phyloP scores from a whole-genome alignment of 2,329 filamentous ascomycete species.

The Hypomyces rosellus region DNA sequence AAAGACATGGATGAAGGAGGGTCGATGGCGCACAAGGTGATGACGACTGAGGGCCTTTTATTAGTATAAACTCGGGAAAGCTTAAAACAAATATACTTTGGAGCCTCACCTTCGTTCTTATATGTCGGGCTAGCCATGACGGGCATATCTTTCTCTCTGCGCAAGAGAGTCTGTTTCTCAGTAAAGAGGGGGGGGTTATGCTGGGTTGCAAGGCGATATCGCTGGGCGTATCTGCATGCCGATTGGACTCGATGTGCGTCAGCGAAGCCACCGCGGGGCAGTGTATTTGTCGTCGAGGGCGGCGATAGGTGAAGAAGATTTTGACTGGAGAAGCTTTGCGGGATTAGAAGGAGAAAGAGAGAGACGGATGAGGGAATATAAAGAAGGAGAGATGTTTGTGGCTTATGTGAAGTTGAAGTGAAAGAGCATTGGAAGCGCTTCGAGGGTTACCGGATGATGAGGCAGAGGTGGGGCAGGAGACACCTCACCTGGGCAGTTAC shows the following conservation, averaged over 20 bases:
- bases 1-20: conserved; percentile 16
- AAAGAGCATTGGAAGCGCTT: conserved; percentile 2
- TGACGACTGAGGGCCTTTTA: conserved; percentile 20
- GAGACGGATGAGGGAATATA: not conserved
- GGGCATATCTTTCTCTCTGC: too few species aligned
- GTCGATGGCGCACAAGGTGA: conserved; percentile 23
- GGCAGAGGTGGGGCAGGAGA: conserved; percentile 11
- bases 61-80: not conserved
- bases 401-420: conserved; percentile 7
- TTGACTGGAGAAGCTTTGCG: not conserved
- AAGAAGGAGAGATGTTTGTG: not conserved
- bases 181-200: not conserved
- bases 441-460: conserved; percentile 11
- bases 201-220: not conserved
- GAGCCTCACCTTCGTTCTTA: conserved; percentile 4
- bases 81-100: conserved; percentile 5
- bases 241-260: too few species aligned
- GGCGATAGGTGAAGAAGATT: too few species aligned
- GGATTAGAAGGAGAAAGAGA: not conserved
- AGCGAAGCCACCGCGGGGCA: too few species aligned
- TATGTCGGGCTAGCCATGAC: conserved; percentile 3
- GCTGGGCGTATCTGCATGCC: too few species aligned
- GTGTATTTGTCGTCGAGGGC: too few species aligned
- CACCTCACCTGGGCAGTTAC: conserved; percentile 2
- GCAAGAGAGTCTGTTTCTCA: too few species aligned